Base-by-base conservation (phyloP, 805 yeast species). In the Teunomyces tritomae region DNA sequence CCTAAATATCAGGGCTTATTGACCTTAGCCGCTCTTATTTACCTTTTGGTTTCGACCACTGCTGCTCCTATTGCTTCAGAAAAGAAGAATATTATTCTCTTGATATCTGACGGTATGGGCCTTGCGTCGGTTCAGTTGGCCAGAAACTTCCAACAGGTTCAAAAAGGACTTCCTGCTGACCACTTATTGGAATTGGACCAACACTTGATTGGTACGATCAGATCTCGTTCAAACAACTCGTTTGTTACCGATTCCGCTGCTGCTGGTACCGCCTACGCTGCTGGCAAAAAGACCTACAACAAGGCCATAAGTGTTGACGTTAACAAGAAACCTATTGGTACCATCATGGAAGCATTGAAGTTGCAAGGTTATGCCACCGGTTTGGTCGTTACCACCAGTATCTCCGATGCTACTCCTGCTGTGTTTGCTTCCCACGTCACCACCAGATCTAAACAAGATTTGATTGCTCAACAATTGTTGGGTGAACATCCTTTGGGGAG, bases 41-140 rank as follows among this genome's bases (percentile, higher is more conserved):
- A 37, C 40, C 28, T 37, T 10, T 37, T 37, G 29, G 40, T 37
- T 8, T 20, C 28, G 7, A 7, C 16, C n/a, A 8, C 40, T 24
- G 40, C 29, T 37, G 40, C 40, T 24, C 40, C 40, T 3, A 26
- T 37, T 13, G 40, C 40, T 5, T 16, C 29, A 8, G 40, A 51
- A 50, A 87, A 87, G 73, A 84, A 81, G 59, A 89, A 89, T 58
- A 78, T 90, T 47, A 85, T 89, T 45, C 88, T 89, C 72, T 83
- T 89, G 80, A 96, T 89, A 27, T 84, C 95, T 2, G 97, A 89
- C 65, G 97, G 97, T n/a, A 89, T 89, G 85, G 96, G 96, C 0
- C 96, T 96, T 3, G 85, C 96, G 0, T 85, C 95, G 2, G 67
- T 89, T 49, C 84, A 92, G 3, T 68, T 89, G 63, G 83, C 96